Evolutionary conservation across 768 basidiomycete genomes (phyloP).

Genomic region (Chalciporus pseudorubinellus): DNA sequence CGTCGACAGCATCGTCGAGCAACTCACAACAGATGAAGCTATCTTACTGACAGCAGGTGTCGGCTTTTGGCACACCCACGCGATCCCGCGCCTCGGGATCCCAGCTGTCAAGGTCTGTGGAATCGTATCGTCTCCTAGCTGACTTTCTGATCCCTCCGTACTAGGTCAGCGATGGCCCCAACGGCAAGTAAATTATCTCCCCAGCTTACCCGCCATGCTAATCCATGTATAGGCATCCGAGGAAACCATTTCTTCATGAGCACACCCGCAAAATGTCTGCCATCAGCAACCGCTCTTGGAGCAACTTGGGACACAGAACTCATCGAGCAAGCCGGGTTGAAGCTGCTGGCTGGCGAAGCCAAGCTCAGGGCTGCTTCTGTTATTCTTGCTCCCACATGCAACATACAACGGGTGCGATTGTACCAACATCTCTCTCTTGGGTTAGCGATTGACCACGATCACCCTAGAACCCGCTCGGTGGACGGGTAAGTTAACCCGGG

Average conservation of each 20-base stretch:
- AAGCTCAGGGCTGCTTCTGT: constrained; percentile 68
- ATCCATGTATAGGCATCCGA: constrained; percentile 40
- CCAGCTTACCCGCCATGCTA: neutral
- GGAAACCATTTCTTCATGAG: constrained; percentile 81
- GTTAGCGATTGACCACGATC: neutral
- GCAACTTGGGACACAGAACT: constrained; percentile 72
- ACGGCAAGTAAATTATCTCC: constrained; percentile 42
- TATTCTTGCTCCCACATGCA: constrained; percentile 78
- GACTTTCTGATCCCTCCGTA: constrained; percentile 1
- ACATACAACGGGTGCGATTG: constrained; percentile 67
- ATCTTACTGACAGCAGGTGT: constrained; percentile 71
- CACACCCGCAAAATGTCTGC: constrained; percentile 76
- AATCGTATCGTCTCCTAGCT: constrained; percentile 2
- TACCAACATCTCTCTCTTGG: constrained; percentile 2
- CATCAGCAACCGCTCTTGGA: constrained; percentile 70
- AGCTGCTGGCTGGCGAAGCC: constrained; percentile 68
- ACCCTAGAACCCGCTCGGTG: constrained; percentile 64
- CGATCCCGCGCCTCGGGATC: constrained; percentile 61
- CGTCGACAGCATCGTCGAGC: constrained; percentile 59
- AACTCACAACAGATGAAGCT: constrained; percentile 71
- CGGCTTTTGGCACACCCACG: constrained; percentile 75
- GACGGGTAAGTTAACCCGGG: constrained; percentile 44
- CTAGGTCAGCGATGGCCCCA: constrained; percentile 78
- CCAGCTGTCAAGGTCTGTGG: constrained; percentile 61
- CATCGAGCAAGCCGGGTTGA: constrained; percentile 57